Percentiles rank a stretch among this genome's conserved stretches.
phyloP scores from a whole-genome alignment of 140 eudicot genomes.

The Cichorium intybus region DNA sequence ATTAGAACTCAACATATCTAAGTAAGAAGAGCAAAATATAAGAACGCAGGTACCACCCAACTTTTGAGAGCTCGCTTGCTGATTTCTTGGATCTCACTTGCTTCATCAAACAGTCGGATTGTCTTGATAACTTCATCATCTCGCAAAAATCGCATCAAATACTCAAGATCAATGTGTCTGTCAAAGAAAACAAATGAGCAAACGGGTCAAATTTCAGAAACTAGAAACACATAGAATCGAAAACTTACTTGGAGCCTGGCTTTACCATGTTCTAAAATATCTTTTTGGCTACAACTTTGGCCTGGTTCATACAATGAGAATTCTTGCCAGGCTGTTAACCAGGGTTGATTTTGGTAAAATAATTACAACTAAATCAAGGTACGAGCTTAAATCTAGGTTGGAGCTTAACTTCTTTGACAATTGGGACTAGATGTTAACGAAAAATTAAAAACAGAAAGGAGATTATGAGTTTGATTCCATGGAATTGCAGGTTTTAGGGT shows the following conservation, averaged over 20 bases:
- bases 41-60: slow-evolving; percentile 43
- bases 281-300: slow-evolving; percentile 53
- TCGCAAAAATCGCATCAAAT: slow-evolving; percentile 39
- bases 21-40: background rate
- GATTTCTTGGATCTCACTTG: slow-evolving; percentile 30
- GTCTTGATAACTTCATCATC: slow-evolving; percentile 50
- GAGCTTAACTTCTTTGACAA: too few relatives aligned
- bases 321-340: too few relatives aligned
- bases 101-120: slow-evolving; percentile 44
- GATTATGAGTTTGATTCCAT: too few relatives aligned
- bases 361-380: too few relatives aligned
- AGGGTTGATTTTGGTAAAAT: too few relatives aligned
- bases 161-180: slow-evolving; percentile 42
- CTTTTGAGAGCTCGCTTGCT: slow-evolving; percentile 40
- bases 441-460: too few relatives aligned
- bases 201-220: background rate
- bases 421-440: too few relatives aligned
- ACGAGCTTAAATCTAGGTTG: too few relatives aligned
- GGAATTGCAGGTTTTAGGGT: too few relatives aligned
- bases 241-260: slow-evolving; percentile 39
- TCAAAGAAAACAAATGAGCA: background rate
- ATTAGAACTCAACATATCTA: background rate
- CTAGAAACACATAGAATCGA: background rate
- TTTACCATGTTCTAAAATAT: slow-evolving; percentile 43
- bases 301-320: too few relatives aligned